Percentiles rank a stretch among this genome's conserved stretches.
phyloP scores from a whole-genome alignment of 345 rosid species.

The Gossypium thurberi region DNA sequence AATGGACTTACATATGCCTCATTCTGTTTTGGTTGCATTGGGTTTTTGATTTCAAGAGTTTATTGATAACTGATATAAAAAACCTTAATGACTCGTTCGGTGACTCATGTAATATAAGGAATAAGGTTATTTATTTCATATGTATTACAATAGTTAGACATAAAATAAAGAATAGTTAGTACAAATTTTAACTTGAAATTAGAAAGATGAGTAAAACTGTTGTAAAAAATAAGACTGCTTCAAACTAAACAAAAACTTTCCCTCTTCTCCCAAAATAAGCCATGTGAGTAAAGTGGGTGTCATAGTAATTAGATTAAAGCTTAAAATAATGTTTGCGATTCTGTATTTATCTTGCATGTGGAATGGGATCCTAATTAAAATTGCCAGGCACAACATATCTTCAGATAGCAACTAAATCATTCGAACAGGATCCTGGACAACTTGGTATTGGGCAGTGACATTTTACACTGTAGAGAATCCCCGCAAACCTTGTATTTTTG shows the following conservation, averaged over 20 bases:
- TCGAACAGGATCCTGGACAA: not conserved
- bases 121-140: no score
- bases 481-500: not conserved
- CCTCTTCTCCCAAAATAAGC: no score
- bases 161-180: no score
- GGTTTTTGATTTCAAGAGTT: not conserved
- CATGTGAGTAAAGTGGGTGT: no score
- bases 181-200: no score
- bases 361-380: not conserved
- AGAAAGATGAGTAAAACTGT: no score
- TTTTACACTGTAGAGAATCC: not conserved
- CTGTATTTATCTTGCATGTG: not conserved
- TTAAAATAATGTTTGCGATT: not conserved
- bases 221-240: no score
- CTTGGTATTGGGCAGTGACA: not conserved
- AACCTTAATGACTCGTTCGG: no score
- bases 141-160: no score
- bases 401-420: not conserved
- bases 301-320: not conserved
- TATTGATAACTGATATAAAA: not conserved
- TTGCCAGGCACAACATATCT: not conserved
- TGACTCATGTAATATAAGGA: no score
- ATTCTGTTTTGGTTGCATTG: not conserved
- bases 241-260: no score
- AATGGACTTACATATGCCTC: not conserved